Base-by-base conservation (phyloP, 2,329 filamentous ascomycete species). In the Colletotrichum spaethianum region DNA sequence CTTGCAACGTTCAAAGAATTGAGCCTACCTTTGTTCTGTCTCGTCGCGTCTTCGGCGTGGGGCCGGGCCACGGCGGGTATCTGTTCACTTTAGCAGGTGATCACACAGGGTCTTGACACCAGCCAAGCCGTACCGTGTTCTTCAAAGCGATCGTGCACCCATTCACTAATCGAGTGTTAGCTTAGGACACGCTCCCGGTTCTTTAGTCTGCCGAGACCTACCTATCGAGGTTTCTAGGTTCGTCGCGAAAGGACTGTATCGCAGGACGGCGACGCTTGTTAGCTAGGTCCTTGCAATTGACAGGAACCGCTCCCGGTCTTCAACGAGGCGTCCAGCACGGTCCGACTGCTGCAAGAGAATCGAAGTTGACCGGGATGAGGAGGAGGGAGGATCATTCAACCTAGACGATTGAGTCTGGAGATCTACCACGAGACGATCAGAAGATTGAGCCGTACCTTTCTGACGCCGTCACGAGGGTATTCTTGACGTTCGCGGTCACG, bases 61-160 rank as follows among this genome's bases (percentile, higher is more conserved):
- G 77, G 83, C 81, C 76, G 84, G 81, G 76, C 76, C 80, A 74
- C 83, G 78, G 79, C 83, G 82, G 79, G 78, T 80, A 74, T 80
- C 83, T 84, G 73, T 26, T 62, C 70, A 71, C n/a, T 63, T 75
- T 59, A 74, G 68, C n/a, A 31, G 14, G 26, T 42, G 23, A 20
- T 23, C 23, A 53, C n/a, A 42, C 16, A 11, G 38, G 31, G 38
- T 18, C 23, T 38, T 20, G 31, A 48, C 20, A 28, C 31, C 42
- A 18, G 23, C 44, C 11, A 26, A 31, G 48, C 28, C 79, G 78
- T 85, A 89, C 92, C 88, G 81, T 92, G 89, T 78, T 94, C 93
- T 81, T 96, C 93, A 81, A 91, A 97, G 80, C 92, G 93, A 84
- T 97, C 94, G 82, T 98, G 95, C 77, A 98, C 94, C 95, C 95